Percentiles rank a stretch among this genome's conserved stretches.
Evolutionary conservation across 2,329 filamentous ascomycete species (phyloP).

Genomic region (Penicillium sp.): DNA sequence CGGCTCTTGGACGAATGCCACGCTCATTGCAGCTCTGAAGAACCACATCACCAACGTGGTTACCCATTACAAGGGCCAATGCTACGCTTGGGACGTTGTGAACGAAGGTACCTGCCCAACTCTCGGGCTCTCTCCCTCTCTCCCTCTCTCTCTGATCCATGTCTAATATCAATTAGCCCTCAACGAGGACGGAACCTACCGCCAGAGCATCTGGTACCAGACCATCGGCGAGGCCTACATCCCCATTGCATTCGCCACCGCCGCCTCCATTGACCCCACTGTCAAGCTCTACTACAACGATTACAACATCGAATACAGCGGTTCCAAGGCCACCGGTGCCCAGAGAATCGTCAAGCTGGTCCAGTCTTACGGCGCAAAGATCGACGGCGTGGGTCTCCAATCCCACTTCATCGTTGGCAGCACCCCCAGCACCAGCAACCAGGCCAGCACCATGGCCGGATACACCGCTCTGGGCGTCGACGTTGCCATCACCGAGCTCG

Average conservation of each 20-base stretch:
- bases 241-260: constrained; percentile 50
- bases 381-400: constrained; percentile 54
- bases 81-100: constrained; percentile 44
- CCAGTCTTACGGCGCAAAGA: constrained; percentile 41
- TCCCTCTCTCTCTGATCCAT: background rate
- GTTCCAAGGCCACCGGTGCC: constrained; percentile 38
- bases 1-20: constrained; percentile 58
- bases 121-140: background rate
- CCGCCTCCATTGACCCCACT: constrained; percentile 60
- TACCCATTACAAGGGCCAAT: constrained; percentile 38
- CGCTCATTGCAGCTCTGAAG: constrained; percentile 59
- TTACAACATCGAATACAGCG: constrained; percentile 45
- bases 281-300: constrained; percentile 50
- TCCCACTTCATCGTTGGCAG: constrained; percentile 42
- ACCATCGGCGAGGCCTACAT: constrained; percentile 49
- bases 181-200: constrained; percentile 51
- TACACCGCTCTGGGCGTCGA: constrained; percentile 45
- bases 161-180: constrained; percentile 30
- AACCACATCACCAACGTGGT: constrained; percentile 43
- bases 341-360: constrained; percentile 42
- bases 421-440: constrained; percentile 43
- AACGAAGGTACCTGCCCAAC: constrained; percentile 35
- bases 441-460: constrained; percentile 41
- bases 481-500: constrained; percentile 48
- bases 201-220: constrained; percentile 44